Evolutionary conservation across 2,329 filamentous ascomycete species (phyloP), one percentile per base, ranked within the genome.

Genomic region (Phoma sp.): DNA sequence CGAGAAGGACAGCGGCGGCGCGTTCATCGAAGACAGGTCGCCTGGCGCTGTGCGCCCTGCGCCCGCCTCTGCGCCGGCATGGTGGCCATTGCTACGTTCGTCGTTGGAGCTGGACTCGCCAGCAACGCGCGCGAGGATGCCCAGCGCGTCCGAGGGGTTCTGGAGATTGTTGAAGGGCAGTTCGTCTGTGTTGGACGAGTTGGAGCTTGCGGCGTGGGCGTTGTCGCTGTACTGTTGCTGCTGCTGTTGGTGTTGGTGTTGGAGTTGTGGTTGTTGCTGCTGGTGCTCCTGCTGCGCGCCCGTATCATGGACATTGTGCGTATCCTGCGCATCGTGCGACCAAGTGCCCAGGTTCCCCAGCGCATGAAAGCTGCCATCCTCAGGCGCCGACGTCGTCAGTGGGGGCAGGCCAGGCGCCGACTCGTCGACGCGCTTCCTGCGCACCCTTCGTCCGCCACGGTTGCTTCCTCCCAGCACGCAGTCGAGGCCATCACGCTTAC

Each of bases 401-500:
- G 70, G 57, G 17, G 71, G 69, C n/a, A 73, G 52, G 12, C 55
- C 50, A 5, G 59, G 33, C 44, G 33, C 25, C 4, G 41, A 13
- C n/a, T 61, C 63, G 25, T 67, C 62, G 24, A 63, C 17, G 44
- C 60, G 65, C 55, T 82, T 83, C 65, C 83, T 84, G 48, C 84
- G 80, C 53, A 85, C 80, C 41, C 84, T 79, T 51, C 83, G 78
- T 13, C 84, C 84, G 40, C 84, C 84, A 50, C 84, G 81, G 65
- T 86, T 86, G 43, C 82, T 85, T 39, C 81, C 81, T 7, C 83
- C 84, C 19, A 86, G 78, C 10, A 86, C 78, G 67, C 84, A 87
- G 57, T 86, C 83, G 47, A 83, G 81, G 52, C 79, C 77, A 59
- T 85, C 83, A 62, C 81, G 80, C 58, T 82, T 80, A 71, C 84